Evolutionary conservation across 257 asterid genomes (phyloP).

Genomic region (Solanum paucissectum): DNA sequence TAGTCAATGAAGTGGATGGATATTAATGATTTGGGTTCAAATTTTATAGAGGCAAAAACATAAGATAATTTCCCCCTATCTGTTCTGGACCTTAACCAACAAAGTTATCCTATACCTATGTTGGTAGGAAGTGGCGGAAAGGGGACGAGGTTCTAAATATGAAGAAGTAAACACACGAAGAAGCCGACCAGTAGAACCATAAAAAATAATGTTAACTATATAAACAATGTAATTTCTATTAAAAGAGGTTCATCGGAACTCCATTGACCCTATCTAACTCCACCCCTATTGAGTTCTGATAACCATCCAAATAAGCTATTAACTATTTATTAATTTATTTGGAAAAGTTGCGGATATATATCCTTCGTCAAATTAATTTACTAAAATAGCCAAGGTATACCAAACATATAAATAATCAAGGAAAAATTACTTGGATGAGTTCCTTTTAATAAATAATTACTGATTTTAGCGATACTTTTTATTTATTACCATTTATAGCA

Average conservation of each 20-base stretch:
- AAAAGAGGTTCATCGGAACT: background rate
- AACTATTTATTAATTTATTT: background rate
- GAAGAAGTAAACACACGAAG: no score
- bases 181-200: background rate
- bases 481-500: no score
- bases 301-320: background rate
- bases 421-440: no score
- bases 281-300: background rate
- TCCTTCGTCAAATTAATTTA: background rate
- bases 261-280: background rate
- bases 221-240: background rate
- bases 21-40: background rate
- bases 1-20: background rate
- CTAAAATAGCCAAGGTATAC: background rate
- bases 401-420: background rate
- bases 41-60: background rate
- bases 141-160: background rate
- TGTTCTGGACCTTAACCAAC: background rate
- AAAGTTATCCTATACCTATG: background rate
- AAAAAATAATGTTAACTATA: background rate
- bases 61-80: background rate
- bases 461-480: no score
- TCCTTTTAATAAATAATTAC: no score
- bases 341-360: background rate
- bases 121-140: background rate